phyloP scores from a whole-genome alignment of 805 yeast genomes.

The Candida ulmi region DNA sequence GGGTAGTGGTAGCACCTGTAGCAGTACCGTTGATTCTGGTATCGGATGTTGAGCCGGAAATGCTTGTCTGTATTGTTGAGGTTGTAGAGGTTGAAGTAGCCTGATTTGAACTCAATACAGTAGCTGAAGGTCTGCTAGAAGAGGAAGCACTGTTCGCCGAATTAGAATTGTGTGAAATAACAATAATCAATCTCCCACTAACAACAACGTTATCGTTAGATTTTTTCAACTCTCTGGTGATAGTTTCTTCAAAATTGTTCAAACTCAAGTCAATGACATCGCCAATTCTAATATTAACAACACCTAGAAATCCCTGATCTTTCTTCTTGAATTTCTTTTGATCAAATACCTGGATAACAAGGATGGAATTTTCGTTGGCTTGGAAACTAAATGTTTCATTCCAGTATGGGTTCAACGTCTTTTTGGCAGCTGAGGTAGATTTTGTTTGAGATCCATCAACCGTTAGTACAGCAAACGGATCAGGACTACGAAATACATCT shows the following conservation, averaged over 20 bases:
- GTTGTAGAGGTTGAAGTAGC: slow-evolving; percentile 16
- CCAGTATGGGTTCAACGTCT: slow-evolving; percentile 97
- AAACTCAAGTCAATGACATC: slow-evolving; percentile 71
- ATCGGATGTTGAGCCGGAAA: no score
- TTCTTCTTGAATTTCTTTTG: slow-evolving; percentile 96
- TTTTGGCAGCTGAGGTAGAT: slow-evolving; percentile 88
- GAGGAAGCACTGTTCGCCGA: slow-evolving; percentile 5
- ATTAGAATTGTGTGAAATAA: slow-evolving; percentile 44
- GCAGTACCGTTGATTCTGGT: background rate
- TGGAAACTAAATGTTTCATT: slow-evolving; percentile 82
- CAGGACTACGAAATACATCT: slow-evolving; percentile 93
- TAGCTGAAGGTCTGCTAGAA: slow-evolving; percentile 9
- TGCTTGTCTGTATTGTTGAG: slow-evolving; percentile 1
- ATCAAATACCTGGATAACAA: slow-evolving; percentile 92
- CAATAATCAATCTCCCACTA: slow-evolving; percentile 85
- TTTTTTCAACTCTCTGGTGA: slow-evolving; percentile 86
- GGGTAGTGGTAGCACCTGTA: slow-evolving; percentile 13
- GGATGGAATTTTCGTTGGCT: slow-evolving; percentile 72
- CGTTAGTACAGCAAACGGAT: slow-evolving; percentile 95
- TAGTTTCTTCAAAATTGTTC: slow-evolving; percentile 63
- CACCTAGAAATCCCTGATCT: slow-evolving; percentile 98
- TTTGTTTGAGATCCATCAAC: slow-evolving; percentile 97
- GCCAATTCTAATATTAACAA: slow-evolving; percentile 83
- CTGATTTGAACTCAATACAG: background rate
- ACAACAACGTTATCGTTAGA: slow-evolving; percentile 90